phyloP scores from a whole-genome alignment of 163 green algal species.

The Chlamydomonas reinhardtii region DNA sequence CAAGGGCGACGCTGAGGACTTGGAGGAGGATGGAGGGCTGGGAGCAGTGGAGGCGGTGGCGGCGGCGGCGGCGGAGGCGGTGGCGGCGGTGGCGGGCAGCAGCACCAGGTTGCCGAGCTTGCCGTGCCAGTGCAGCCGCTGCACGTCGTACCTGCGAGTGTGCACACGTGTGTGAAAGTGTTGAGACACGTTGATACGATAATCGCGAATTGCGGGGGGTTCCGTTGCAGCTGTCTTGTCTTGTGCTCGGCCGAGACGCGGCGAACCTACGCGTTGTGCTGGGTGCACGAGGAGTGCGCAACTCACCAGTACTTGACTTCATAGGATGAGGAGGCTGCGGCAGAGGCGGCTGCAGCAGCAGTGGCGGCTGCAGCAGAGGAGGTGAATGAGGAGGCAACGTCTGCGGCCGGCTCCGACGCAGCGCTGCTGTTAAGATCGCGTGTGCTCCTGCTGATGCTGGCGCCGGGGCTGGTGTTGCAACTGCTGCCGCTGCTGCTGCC shows the following conservation, averaged over 20 bases:
- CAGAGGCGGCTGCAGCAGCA: no score
- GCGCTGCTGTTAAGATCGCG: neutral
- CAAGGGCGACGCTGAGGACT: neutral
- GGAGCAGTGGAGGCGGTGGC: neutral
- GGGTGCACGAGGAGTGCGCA: neutral
- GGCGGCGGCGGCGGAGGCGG: neutral
- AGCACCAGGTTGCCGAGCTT: conserved; percentile 73
- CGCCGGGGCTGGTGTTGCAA: no score
- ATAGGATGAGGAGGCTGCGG: neutral
- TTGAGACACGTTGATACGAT: no score
- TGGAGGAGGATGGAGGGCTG: neutral
- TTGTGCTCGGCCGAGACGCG: no score
- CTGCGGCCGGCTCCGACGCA: no score
- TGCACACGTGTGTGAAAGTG: neutral
- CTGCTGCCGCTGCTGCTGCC: neutral
- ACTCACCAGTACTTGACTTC: conserved; percentile 58
- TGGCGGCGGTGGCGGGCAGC: conserved; percentile 49
- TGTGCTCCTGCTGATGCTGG: neutral
- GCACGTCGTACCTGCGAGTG: conserved; percentile 61
- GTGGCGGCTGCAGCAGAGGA: neutral
- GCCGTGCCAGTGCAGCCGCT: conserved; percentile 65
- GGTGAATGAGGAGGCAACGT: no score
- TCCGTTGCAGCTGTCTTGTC: no score
- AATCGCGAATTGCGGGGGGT: no score
- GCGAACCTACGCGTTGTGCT: neutral